A percentile compares a stretch with the other conserved stretches of the same genome.
Conservation (phyloP, 257 asterid species). For the Solanum medicagineum region DNA sequence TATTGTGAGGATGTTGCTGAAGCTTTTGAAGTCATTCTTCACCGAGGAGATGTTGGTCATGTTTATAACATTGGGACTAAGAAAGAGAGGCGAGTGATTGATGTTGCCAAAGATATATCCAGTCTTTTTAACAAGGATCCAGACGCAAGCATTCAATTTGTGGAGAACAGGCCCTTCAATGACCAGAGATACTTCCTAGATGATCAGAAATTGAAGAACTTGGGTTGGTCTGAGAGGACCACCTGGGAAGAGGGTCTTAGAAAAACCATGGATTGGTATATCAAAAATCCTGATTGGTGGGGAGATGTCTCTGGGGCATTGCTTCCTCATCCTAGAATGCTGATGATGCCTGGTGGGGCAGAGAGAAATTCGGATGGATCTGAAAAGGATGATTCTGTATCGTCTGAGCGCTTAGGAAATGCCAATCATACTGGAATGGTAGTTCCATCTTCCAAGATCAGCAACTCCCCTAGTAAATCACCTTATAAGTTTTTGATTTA, state of each 20-base stretch:
- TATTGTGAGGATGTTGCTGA: constrained; percentile 97
- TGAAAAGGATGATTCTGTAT: constrained; percentile 48
- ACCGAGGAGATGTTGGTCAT: constrained; percentile 92
- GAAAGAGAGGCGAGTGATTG: constrained; percentile 88
- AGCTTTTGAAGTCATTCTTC: constrained; percentile 88
- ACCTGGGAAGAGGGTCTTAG: constrained; percentile 85
- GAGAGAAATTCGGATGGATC: constrained; percentile 61
- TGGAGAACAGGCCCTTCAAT: constrained; percentile 90
- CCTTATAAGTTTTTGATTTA: constrained; percentile 77
- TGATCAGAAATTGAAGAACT: constrained; percentile 68
- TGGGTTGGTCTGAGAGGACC: constrained; percentile 90
- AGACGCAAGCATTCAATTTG: constrained; percentile 60
- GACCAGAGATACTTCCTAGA: constrained; percentile 96
- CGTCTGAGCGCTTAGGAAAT: constrained; percentile 34
- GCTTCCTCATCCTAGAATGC: constrained; percentile 98
- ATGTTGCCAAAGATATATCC: constrained; percentile 83
- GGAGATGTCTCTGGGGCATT: constrained; percentile 95
- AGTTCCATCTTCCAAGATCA: constrained; percentile 36
- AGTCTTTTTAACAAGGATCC: constrained; percentile 71
- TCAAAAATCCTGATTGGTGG: constrained; percentile 87
- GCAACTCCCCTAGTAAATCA: constrained; percentile 29
- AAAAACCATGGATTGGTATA: constrained; percentile 90
- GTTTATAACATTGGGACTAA: constrained; percentile 90
- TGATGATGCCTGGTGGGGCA: constrained; percentile 83
- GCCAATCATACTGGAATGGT: constrained; percentile 34